A percentile compares a stretch with the other conserved stretches of the same genome.
Conservation (phyloP, 805 yeast genomes). For the Schwanniomyces occidentalis region DNA sequence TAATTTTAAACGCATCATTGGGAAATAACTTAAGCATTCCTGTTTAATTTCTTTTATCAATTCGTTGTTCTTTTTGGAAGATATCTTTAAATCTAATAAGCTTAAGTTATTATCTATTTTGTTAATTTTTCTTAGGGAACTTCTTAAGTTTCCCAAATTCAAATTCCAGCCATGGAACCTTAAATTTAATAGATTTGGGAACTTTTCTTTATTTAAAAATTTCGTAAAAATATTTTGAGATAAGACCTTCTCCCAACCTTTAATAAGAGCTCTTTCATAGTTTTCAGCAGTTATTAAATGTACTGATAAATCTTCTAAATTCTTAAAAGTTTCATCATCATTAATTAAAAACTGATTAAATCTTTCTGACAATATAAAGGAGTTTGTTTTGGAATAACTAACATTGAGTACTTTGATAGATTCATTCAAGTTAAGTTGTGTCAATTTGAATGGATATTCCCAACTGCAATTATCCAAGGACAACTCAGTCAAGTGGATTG, state of each 20-base stretch:
- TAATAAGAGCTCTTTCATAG: background rate
- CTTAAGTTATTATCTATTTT: background rate
- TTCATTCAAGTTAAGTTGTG: constrained; percentile 30
- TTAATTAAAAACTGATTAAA: constrained; percentile 25
- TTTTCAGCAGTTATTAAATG: background rate
- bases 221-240: constrained; percentile 4
- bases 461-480: constrained; percentile 49
- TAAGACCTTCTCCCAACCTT: constrained; percentile 4
- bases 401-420: constrained; percentile 23
- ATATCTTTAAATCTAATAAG: constrained; percentile 5
- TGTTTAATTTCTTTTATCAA: constrained; percentile 1
- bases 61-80: constrained; percentile 3
- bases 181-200: constrained; percentile 16
- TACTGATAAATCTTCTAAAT: constrained; percentile 8
- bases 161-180: constrained; percentile 23
- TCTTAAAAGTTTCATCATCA: constrained; percentile 10
- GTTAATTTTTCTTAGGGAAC: constrained; percentile 1
- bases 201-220: constrained; percentile 9
- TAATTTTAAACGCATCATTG: constrained; percentile 6
- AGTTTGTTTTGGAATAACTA: constrained; percentile 24
- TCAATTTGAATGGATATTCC: constrained; percentile 55
- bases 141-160: constrained; percentile 12
- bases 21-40: constrained; percentile 1
- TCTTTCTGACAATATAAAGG: constrained; percentile 40
- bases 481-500: constrained; percentile 21